Conservation (phyloP, 495 filamentous ascomycete genomes). For the Chaetomium cochliodes region DNA sequence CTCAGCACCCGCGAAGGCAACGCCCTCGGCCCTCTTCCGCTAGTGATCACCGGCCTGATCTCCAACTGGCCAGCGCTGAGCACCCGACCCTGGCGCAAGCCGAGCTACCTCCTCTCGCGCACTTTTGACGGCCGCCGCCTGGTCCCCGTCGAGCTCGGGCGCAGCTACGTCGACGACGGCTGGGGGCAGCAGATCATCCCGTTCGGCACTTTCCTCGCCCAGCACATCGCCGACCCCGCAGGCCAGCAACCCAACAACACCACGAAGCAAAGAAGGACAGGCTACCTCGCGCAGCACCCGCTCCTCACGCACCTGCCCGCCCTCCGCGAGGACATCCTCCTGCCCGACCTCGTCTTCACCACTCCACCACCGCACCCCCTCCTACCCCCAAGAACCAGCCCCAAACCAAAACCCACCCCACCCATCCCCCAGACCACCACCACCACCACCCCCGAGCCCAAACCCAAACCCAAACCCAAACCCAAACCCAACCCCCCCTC, state of each 20-base stretch:
- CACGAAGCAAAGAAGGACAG: conserved; percentile 37
- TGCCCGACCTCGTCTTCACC: conserved; percentile 86
- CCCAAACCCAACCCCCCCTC: conserved; percentile 29
- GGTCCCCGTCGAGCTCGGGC: conserved; percentile 85
- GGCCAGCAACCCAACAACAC: not conserved
- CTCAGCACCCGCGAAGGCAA: conserved; percentile 40
- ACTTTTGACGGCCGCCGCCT: conserved; percentile 77
- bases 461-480: no score
- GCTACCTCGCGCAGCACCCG: conserved; percentile 86
- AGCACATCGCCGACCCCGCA: conserved; percentile 48
- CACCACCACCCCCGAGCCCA: conserved; percentile 57
- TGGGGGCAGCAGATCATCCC: conserved; percentile 85
- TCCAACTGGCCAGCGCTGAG: conserved; percentile 78
- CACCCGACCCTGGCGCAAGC: conserved; percentile 65
- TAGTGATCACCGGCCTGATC: conserved; percentile 66
- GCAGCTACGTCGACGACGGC: conserved; percentile 78
- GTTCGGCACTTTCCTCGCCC: conserved; percentile 68
- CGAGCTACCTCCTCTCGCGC: conserved; percentile 68
- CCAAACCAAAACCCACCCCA: conserved; percentile 30
- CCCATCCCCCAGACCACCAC: no score
- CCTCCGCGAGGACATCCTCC: conserved; percentile 69
- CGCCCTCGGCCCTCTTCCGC: conserved; percentile 49
- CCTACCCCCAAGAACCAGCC: conserved; percentile 34
- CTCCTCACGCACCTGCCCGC: conserved; percentile 60
- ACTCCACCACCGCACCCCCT: conserved; percentile 49